phyloP scores from a whole-genome alignment of 768 basidiomycete species.

The Crassisporium funariophilum region DNA sequence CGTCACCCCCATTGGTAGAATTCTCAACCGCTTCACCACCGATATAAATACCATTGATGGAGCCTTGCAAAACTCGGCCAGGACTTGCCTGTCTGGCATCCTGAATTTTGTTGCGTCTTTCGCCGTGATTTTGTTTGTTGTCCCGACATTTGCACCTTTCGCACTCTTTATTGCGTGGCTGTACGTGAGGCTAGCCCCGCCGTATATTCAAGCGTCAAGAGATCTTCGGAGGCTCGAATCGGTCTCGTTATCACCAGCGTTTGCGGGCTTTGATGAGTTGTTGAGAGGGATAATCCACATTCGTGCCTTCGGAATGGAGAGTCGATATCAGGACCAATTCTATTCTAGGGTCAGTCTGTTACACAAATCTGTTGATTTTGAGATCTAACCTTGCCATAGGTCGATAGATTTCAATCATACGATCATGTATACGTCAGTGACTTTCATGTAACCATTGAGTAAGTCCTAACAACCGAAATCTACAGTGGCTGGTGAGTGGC shows the following conservation, averaged over 20 bases:
- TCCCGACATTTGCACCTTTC: slow-evolving; percentile 67
- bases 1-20: slow-evolving; percentile 72
- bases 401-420: slow-evolving; percentile 69
- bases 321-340: slow-evolving; percentile 63
- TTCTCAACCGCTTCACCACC: slow-evolving; percentile 77
- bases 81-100: slow-evolving; percentile 55
- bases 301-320: slow-evolving; percentile 73
- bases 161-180: slow-evolving; percentile 70
- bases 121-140: slow-evolving; percentile 59
- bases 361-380: not conserved
- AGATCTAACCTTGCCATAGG: slow-evolving; percentile 28
- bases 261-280: slow-evolving; percentile 74
- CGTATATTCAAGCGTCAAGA: slow-evolving; percentile 61
- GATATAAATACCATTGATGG: slow-evolving; percentile 79
- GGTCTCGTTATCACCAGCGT: slow-evolving; percentile 68
- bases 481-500: slow-evolving; percentile 65
- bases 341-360: slow-evolving; percentile 47
- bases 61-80: slow-evolving; percentile 56
- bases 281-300: slow-evolving; percentile 67
- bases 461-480: slow-evolving; percentile 21
- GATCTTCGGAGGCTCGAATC: slow-evolving; percentile 71
- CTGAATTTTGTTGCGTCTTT: slow-evolving; percentile 68
- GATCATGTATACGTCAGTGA: slow-evolving; percentile 68
- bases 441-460: not conserved
- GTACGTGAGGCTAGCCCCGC: slow-evolving; percentile 63